These are phyloP conservation scores for Senna tora DNA, from an alignment of 306 rosid genomes.

Conservation along the genomic window DNA sequence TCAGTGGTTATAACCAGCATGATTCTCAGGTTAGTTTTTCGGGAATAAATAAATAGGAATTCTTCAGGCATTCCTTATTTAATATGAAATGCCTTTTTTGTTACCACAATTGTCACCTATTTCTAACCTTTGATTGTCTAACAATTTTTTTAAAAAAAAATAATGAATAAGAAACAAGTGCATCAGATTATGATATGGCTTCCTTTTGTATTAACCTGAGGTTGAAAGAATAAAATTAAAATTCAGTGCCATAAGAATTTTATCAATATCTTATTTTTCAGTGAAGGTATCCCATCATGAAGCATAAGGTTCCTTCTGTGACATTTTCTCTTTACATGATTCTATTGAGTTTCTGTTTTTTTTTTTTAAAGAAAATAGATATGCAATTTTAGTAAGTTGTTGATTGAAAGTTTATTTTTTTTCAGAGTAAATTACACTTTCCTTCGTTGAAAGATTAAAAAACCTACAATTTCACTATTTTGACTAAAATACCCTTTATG, in stretches of 20 bases:
- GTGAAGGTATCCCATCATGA: background rate
- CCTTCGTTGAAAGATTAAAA: too few relatives aligned
- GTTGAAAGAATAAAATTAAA: background rate
- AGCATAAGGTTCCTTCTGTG: background rate
- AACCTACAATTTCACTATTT: too few relatives aligned
- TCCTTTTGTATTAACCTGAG: background rate
- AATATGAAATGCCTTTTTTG: background rate
- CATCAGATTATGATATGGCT: background rate
- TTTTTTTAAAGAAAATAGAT: constrained; percentile 2
- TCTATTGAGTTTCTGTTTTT: background rate
- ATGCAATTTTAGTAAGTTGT: background rate
- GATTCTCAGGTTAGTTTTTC: constrained; percentile 88
- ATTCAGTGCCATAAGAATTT: background rate
- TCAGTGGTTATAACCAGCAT: constrained; percentile 98
- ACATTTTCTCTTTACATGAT: constrained; percentile 2
- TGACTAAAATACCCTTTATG: too few relatives aligned
- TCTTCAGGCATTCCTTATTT: constrained; percentile 18
- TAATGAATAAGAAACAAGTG: constrained; percentile 10
- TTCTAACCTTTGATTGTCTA: constrained; percentile 21
- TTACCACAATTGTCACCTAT: constrained; percentile 1
- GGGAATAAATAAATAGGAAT: background rate
- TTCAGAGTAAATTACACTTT: too few relatives aligned
- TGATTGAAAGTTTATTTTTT: background rate
- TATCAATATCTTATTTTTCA: background rate
- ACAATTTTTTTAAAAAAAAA: too few relatives aligned